Conservation (phyloP, 345 rosid species). For the Conringia planisiliqua region DNA sequence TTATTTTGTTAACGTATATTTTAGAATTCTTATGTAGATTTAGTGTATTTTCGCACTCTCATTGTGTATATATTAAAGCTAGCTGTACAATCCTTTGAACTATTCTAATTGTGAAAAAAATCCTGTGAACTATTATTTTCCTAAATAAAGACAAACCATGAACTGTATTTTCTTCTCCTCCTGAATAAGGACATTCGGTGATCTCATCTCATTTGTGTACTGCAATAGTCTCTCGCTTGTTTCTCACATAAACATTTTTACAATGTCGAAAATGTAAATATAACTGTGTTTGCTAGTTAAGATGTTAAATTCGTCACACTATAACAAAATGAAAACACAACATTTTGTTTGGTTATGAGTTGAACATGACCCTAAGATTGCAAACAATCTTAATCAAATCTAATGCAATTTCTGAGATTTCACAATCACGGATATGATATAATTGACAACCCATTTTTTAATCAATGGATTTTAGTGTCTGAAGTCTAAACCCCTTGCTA, state of each 20-base stretch:
- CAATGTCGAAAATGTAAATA: not conserved
- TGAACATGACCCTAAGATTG: not conserved
- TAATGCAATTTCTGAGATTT: not conserved
- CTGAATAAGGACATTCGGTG: not conserved
- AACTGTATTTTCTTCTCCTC: not conserved
- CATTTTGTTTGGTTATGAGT: not conserved
- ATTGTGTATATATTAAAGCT: not conserved
- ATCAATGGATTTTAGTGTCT: constrained; percentile 2
- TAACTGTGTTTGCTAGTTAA: not conserved
- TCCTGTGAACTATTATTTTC: not conserved
- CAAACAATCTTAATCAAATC: not conserved
- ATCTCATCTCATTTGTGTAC: not conserved
- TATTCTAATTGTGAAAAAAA: not conserved
- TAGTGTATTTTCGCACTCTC: not conserved
- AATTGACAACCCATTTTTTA: not conserved
- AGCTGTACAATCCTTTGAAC: not conserved
- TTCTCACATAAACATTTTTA: not conserved
- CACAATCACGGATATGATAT: constrained; percentile 1
- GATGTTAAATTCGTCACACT: not conserved
- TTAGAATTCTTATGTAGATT: not conserved
- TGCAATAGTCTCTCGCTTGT: not conserved
- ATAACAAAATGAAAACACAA: not conserved
- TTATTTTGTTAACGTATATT: too few relatives aligned
- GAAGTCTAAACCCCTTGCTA: not conserved
- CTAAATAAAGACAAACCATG: constrained; percentile 12